A percentile compares a stretch with the other conserved stretches of the same genome.
Evolutionary conservation across 768 basidiomycete species (phyloP).

Genomic region (Galerina marginata): DNA sequence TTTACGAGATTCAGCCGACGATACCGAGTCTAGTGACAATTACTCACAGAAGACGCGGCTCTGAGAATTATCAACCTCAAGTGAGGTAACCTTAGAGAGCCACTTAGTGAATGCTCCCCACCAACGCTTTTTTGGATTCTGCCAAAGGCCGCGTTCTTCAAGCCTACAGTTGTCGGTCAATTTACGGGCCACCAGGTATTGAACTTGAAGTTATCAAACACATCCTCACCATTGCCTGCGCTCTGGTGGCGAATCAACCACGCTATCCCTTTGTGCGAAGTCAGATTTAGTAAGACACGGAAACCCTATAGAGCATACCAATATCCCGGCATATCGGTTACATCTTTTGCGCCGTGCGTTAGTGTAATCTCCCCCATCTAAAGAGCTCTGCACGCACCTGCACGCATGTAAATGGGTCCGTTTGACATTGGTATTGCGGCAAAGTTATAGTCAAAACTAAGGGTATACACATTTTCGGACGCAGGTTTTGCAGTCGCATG

Average conservation of each 20-base stretch:
- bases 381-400: neutral
- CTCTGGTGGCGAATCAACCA: constrained; percentile 16
- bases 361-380: constrained; percentile 7
- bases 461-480: constrained; percentile 20
- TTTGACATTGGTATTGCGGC: constrained; percentile 8
- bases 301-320: constrained; percentile 5
- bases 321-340: constrained; percentile 19
- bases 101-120: constrained; percentile 18
- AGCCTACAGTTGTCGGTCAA: neutral
- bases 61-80: constrained; percentile 10
- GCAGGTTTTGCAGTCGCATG: constrained; percentile 25
- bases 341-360: constrained; percentile 14
- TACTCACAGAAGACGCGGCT: constrained; percentile 13
- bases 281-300: neutral
- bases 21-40: neutral
- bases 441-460: constrained; percentile 15
- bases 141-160: constrained; percentile 15
- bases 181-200: neutral
- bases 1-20: neutral
- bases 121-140: constrained; percentile 16
- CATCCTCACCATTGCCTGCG: constrained; percentile 9
- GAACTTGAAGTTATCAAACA: neutral
- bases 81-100: constrained; percentile 15
- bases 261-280: constrained; percentile 2
- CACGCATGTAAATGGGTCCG: constrained; percentile 7